These are phyloP conservation scores for Daedaleopsis nitida DNA, from an alignment of 768 basidiomycete species.

Conservation along the genomic window DNA sequence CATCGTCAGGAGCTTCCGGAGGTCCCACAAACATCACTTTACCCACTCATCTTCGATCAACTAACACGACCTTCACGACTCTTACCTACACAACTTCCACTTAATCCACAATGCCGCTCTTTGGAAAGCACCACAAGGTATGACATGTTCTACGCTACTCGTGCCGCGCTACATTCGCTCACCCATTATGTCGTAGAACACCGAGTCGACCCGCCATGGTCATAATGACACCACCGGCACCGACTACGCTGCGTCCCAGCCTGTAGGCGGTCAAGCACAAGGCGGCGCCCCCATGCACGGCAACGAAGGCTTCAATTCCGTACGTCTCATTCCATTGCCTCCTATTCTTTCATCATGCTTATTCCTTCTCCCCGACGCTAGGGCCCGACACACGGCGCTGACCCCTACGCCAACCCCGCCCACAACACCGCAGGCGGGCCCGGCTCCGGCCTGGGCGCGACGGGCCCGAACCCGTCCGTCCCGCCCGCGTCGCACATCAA, in stretches of 20 bases:
- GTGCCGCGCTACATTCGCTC: no score
- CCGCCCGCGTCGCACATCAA: constrained; percentile 25
- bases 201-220: not conserved
- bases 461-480: constrained; percentile 16
- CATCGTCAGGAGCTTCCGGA: no score
- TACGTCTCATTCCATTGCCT: not conserved
- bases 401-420: not conserved
- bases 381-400: not conserved
- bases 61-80: not conserved
- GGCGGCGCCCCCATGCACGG: not conserved
- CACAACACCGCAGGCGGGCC: not conserved
- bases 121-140: constrained; percentile 25
- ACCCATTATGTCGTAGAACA: not conserved
- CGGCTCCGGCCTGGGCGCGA: not conserved
- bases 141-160: not conserved
- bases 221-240: constrained; percentile 1
- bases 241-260: not conserved
- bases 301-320: constrained; percentile 3
- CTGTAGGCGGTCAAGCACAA: not conserved
- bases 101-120: constrained; percentile 18
- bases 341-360: not conserved
- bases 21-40: no score
- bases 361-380: not conserved
- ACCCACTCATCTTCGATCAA: not conserved
- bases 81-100: not conserved